Evolutionary conservation across 306 rosid species (phyloP).

Genomic region (Psophocarpus tetragonolobus): DNA sequence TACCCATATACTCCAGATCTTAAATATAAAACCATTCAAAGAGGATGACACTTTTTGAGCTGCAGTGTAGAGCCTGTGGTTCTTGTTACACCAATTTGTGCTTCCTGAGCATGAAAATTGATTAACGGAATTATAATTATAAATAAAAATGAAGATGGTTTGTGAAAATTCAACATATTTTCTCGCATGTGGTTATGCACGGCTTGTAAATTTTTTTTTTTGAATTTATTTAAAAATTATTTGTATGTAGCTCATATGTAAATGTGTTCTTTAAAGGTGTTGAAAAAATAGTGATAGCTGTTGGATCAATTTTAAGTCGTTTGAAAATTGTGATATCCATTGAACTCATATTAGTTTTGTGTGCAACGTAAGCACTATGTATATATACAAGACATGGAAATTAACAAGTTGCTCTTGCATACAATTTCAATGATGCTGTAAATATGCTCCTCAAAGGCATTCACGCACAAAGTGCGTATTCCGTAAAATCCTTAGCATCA

Average conservation of each 20-base stretch:
- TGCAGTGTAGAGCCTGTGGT: background rate
- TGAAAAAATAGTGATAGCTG: too few relatives aligned
- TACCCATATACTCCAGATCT: background rate
- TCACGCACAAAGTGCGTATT: conserved; percentile 48
- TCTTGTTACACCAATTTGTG: background rate
- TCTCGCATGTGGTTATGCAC: too few relatives aligned
- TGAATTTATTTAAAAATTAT: too few relatives aligned
- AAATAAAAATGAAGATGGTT: conserved; percentile 9
- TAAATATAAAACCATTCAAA: background rate
- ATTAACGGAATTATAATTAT: background rate
- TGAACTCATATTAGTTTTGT: too few relatives aligned
- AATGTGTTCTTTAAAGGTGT: too few relatives aligned
- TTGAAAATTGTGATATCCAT: too few relatives aligned
- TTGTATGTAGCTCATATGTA: too few relatives aligned
- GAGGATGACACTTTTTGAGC: background rate
- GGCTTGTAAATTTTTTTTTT: too few relatives aligned
- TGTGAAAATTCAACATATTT: too few relatives aligned
- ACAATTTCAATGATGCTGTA: conserved; percentile 43
- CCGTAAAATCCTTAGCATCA: conserved; percentile 25
- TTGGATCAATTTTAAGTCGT: too few relatives aligned
- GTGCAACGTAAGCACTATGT: too few relatives aligned
- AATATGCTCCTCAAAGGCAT: conserved; percentile 39
- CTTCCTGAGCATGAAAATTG: background rate
- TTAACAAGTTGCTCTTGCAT: conserved; percentile 19
- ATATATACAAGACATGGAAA: too few relatives aligned